Base-by-base conservation (phyloP, 805 yeast genomes). In the Cyberlindnera suaveolens region DNA sequence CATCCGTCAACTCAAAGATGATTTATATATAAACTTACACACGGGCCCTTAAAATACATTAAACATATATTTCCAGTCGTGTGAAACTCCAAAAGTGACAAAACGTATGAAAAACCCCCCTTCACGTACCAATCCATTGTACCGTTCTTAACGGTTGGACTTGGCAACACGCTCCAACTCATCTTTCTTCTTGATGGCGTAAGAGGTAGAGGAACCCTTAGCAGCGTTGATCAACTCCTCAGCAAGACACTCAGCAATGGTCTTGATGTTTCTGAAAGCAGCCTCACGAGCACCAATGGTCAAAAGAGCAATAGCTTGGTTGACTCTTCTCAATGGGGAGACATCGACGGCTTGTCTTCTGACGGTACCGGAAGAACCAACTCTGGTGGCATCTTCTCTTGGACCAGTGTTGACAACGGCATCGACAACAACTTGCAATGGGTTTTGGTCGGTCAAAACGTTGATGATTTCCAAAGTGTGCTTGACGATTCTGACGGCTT, bases 301-400 rank as follows among this genome's bases (percentile, higher is more conserved):
- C 75, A 93, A 78, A 70, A 93, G 82, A 67, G 99, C 80, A 67
- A 93, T 81, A 66, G 99, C 95, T 78, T 93, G 98, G 96, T 93
- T 93, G 64, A 93, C 97, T 82, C 99, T 91, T 85, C 99, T 90
- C 74, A 93, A 83, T 70, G 99, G 99, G 68, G 99, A 90, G 59
- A 93, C 99, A 88, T 93, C 99, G 71, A 93, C 99, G 62, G 99
- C 99, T 80, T 95, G 99, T 85, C 99, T 89, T 86, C 99, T 93
- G 66, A 95, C 99, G 70, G 98, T 87, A 86, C 99, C 99, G 68
- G 97, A 90, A 70, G 97, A 90, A 78, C 99, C 99, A 65, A 95
- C 91, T 87, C 99, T 90, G 82, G 99, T 93, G 69, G 98, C 88
- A 78, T 93, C 99, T 83, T 93, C 99, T 83, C 99, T 89, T 75